Conservation (phyloP, 495 filamentous ascomycete genomes). For the Aspergillus sclerotioniger region DNA sequence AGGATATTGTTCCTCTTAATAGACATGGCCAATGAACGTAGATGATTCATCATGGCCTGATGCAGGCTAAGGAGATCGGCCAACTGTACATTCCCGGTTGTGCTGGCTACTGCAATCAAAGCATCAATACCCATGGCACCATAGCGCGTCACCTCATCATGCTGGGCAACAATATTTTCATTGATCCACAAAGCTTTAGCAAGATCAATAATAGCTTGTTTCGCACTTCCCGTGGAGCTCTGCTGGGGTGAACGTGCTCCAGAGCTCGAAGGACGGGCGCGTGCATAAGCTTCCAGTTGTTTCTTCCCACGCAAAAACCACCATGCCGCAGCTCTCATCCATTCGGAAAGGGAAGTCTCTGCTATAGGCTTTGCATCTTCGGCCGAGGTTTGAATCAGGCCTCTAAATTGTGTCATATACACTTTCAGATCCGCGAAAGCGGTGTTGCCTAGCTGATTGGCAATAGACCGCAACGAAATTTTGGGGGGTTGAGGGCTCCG, state of each 20-base stretch:
- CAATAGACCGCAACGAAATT: conserved; percentile 38
- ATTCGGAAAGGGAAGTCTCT: conserved; percentile 57
- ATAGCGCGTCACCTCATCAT: conserved; percentile 51
- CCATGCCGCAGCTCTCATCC: conserved; percentile 73
- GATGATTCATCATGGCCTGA: conserved; percentile 55
- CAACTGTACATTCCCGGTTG: conserved; percentile 46
- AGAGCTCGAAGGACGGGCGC: conserved; percentile 54
- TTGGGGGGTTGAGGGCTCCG: conserved; percentile 38
- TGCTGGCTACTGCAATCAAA: conserved; percentile 40
- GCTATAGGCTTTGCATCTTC: conserved; percentile 65
- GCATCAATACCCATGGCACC: conserved; percentile 46
- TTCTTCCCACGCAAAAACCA: conserved; percentile 83
- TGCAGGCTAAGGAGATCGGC: conserved; percentile 52
- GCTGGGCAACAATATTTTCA: conserved; percentile 57
- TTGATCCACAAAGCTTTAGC: conserved; percentile 82
- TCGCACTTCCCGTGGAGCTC: conserved; percentile 23
- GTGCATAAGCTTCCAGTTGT: conserved; percentile 66
- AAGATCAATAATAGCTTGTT: conserved; percentile 75
- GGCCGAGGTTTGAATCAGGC: conserved; percentile 67
- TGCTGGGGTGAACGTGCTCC: conserved; percentile 17
- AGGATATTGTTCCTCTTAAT: conserved; percentile 80
- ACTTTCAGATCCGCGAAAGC: conserved; percentile 65
- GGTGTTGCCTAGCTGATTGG: conserved; percentile 53
- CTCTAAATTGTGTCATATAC: conserved; percentile 64
- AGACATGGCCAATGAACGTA: conserved; percentile 72